Conservation (phyloP, 2,329 filamentous ascomycete species). For the Talaromyces sp. region DNA sequence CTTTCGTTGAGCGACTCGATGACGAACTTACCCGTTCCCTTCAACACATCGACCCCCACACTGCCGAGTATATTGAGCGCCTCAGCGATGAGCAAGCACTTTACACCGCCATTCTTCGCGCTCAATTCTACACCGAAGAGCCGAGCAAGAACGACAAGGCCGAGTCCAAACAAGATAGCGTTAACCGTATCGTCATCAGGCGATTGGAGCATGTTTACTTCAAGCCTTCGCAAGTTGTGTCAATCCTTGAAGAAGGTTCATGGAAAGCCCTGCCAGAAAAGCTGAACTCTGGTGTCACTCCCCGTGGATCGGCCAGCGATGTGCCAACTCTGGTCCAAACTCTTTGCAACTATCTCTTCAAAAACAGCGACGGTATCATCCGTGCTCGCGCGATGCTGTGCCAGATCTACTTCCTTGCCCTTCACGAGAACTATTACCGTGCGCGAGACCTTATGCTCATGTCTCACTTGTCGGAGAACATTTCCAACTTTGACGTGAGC, state of each 20-base stretch:
- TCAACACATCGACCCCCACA: slow-evolving; percentile 96
- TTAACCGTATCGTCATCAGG: slow-evolving; percentile 91
- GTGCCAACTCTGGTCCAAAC: slow-evolving; percentile 70
- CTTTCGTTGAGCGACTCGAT: slow-evolving; percentile 89
- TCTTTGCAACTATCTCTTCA: slow-evolving; percentile 92
- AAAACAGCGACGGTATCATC: slow-evolving; percentile 90
- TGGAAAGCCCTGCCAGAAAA: slow-evolving; percentile 73
- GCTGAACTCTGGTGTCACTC: slow-evolving; percentile 75
- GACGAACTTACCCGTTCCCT: slow-evolving; percentile 97
- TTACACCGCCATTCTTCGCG: slow-evolving; percentile 88
- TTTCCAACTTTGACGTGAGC: slow-evolving; percentile 91
- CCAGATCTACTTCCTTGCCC: slow-evolving; percentile 96
- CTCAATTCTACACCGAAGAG: slow-evolving; percentile 80
- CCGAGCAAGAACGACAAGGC: slow-evolving; percentile 65
- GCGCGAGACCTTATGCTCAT: slow-evolving; percentile 99
- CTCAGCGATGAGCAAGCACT: slow-evolving; percentile 83
- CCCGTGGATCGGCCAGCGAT: slow-evolving; percentile 63
- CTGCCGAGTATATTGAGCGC: slow-evolving; percentile 95
- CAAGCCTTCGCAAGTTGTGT: slow-evolving; percentile 92
- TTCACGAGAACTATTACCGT: slow-evolving; percentile 97
- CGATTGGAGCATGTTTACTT: slow-evolving; percentile 97
- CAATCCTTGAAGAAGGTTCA: slow-evolving; percentile 87
- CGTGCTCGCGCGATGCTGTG: slow-evolving; percentile 95
- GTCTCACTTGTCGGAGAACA: slow-evolving; percentile 97
- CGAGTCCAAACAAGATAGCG: slow-evolving; percentile 73